Conservation (phyloP, 2,329 filamentous ascomycete species). For the Penicillium sp. region DNA sequence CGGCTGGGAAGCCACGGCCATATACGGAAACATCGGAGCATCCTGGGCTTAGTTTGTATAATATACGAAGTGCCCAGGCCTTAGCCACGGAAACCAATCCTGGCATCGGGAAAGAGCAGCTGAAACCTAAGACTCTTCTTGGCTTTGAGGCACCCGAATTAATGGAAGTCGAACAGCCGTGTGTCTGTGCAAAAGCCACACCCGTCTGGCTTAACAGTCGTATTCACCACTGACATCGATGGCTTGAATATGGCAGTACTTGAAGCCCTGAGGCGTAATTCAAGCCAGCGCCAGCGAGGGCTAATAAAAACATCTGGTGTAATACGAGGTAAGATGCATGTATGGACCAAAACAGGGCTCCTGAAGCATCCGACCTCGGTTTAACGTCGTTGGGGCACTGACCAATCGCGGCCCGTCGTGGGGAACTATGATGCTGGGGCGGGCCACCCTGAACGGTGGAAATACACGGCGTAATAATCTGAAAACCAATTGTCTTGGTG, state of each 20-base stretch:
- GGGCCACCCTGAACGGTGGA: conserved; percentile 4
- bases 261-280: not conserved
- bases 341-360: conserved; percentile 8
- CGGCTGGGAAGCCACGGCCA: not conserved
- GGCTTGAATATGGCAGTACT: conserved; percentile 4
- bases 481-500: not conserved
- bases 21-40: not conserved
- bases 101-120: not conserved
- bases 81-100: not conserved
- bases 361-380: conserved; percentile 7
- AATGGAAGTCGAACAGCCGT: not conserved
- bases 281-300: conserved; percentile 2
- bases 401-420: conserved; percentile 8
- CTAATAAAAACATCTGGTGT: conserved; percentile 4
- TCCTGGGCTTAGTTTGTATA: not conserved
- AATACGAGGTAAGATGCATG: conserved; percentile 17
- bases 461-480: conserved; percentile 2
- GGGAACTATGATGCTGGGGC: conserved; percentile 25
- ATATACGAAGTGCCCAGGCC: conserved; percentile 4
- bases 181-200: conserved; percentile 3
- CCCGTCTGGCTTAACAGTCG: not conserved
- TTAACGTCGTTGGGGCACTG: not conserved
- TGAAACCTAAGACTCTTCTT: not conserved
- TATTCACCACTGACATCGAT: conserved; percentile 18
- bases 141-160: conserved; percentile 1